A percentile compares a stretch with the other conserved stretches of the same genome.
Evolutionary conservation across 768 basidiomycete genomes (phyloP).

Genomic region (Trametes cubensis): DNA sequence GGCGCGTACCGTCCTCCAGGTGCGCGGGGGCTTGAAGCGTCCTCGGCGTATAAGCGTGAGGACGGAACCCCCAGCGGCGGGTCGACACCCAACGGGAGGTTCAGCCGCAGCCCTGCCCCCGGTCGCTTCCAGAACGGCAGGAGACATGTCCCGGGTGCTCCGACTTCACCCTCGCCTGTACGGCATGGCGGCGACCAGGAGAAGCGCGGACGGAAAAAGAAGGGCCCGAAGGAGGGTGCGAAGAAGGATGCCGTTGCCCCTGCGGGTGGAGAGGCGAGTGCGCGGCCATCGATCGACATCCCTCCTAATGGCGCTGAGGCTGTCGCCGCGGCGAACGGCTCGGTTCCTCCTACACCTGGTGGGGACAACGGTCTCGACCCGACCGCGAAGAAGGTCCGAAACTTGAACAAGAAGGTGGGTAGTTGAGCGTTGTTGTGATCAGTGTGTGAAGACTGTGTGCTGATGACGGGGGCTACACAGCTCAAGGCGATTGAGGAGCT

Average conservation of each 20-base stretch:
- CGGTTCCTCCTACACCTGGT: constrained; percentile 57
- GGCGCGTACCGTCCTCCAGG: constrained; percentile 95
- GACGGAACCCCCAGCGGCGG: constrained; percentile 71
- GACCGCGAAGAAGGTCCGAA: constrained; percentile 89
- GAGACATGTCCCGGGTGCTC: constrained; percentile 75
- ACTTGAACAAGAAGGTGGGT: constrained; percentile 87
- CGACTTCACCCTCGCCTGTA: constrained; percentile 51
- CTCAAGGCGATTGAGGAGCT: constrained; percentile 99
- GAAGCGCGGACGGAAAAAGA: constrained; percentile 64
- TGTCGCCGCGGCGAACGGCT: constrained; percentile 27
- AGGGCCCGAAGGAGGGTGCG: constrained; percentile 47
- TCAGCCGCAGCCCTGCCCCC: constrained; percentile 59
- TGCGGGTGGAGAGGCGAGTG: constrained; percentile 23
- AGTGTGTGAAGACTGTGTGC: constrained; percentile 1
- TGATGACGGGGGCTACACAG: constrained; percentile 41
- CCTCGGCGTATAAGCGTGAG: constrained; percentile 86
- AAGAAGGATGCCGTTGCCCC: constrained; percentile 35
- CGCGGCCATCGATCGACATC: constrained; percentile 42
- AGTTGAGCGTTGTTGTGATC: neutral
- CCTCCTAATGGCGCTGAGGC: constrained; percentile 30
- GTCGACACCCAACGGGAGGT: constrained; percentile 64
- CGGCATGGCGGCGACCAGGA: constrained; percentile 46
- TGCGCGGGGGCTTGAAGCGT: constrained; percentile 86
- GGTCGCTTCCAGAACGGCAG: constrained; percentile 43
- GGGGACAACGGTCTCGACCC: constrained; percentile 69